Evolutionary conservation across 495 filamentous ascomycete species (phyloP).

Genomic region (Sporormia fimetaria): DNA sequence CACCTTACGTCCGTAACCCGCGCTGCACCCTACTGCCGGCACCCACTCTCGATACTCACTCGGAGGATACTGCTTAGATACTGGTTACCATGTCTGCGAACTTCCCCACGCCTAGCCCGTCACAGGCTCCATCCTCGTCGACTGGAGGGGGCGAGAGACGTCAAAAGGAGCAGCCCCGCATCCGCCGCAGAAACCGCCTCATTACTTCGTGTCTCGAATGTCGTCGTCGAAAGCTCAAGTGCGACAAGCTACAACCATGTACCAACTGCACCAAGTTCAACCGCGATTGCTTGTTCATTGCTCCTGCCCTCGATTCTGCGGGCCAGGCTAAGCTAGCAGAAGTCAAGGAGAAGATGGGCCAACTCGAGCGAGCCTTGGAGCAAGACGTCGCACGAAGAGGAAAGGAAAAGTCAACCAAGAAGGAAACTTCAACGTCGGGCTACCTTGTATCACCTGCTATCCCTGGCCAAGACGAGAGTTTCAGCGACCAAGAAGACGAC

Average conservation of each 20-base stretch:
- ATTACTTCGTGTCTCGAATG: slow-evolving; percentile 63
- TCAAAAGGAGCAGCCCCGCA: slow-evolving; percentile 23
- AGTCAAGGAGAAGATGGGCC: slow-evolving; percentile 60
- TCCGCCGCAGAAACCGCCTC: slow-evolving; percentile 55
- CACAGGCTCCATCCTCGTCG: not conserved
- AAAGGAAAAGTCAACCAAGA: slow-evolving; percentile 5
- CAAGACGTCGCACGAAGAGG: slow-evolving; percentile 38
- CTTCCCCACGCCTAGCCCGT: not conserved
- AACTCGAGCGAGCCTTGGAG: slow-evolving; percentile 50
- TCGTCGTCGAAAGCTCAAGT: slow-evolving; percentile 67
- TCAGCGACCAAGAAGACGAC: slow-evolving; percentile 36
- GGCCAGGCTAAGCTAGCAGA: slow-evolving; percentile 51
- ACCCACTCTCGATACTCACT: too few species aligned
- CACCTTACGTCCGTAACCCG: too few species aligned
- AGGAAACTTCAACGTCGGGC: not conserved
- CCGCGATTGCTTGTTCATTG: slow-evolving; percentile 55
- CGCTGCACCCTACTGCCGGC: too few species aligned
- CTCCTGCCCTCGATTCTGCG: slow-evolving; percentile 47
- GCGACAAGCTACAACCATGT: slow-evolving; percentile 64
- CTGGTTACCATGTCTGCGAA: slow-evolving; percentile 3
- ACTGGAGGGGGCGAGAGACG: slow-evolving; percentile 4
- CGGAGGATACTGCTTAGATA: slow-evolving; percentile 1
- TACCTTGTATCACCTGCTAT: slow-evolving; percentile 5
- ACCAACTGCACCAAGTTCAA: slow-evolving; percentile 52
- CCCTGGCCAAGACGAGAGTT: slow-evolving; percentile 20